These are phyloP conservation scores for Candida qinlingensis DNA, from an alignment of 805 yeast genomes.

Conservation along the genomic window DNA sequence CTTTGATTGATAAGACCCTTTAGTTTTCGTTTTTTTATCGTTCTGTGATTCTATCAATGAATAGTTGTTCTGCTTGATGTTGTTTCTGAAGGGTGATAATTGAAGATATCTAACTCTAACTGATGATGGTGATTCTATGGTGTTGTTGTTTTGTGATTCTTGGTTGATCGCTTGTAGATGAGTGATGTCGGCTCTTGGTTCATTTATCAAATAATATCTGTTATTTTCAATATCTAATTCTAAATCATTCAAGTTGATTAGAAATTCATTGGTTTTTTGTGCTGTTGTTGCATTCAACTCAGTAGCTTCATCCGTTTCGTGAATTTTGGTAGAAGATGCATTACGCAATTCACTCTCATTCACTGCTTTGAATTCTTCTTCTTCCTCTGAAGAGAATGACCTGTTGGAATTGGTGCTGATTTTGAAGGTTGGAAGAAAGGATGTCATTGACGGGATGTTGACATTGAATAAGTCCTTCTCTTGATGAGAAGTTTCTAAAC, in stretches of 20 bases:
- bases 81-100: neutral
- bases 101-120: neutral
- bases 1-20: neutral
- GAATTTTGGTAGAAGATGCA: too few species aligned
- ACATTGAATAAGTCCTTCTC: neutral
- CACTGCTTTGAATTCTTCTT: too few species aligned
- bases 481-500: neutral
- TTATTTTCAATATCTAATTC: neutral
- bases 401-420: neutral
- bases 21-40: neutral
- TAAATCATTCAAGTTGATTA: neutral
- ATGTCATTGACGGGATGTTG: neutral
- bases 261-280: too few species aligned
- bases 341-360: too few species aligned
- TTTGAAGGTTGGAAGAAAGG: slow-evolving; percentile 7
- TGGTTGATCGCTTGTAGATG: neutral
- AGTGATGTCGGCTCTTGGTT: neutral
- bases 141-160: neutral
- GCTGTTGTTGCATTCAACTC: too few species aligned
- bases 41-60: neutral
- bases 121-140: neutral
- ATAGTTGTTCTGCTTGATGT: neutral
- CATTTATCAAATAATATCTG: neutral
- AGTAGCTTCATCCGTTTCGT: too few species aligned
- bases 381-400: neutral